These are phyloP conservation scores for Bipolaris victoriae DNA, from an alignment of 2,329 filamentous ascomycete species.

Conservation along the genomic window DNA sequence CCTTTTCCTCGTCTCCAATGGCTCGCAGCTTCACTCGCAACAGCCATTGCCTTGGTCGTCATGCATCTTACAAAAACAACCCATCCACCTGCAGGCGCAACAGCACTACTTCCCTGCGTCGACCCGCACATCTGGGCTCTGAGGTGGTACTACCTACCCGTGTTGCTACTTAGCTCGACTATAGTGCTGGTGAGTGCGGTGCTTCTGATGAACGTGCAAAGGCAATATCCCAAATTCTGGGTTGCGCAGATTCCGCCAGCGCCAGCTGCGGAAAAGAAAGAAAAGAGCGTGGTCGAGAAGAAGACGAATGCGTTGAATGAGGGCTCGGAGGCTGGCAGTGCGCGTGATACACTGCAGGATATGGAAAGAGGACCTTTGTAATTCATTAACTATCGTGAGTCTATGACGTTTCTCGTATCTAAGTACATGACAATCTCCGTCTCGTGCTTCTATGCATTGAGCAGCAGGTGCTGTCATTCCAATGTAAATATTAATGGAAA, in stretches of 20 bases:
- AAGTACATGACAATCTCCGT: not conserved
- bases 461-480: not conserved
- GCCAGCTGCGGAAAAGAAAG: slow-evolving; percentile 22
- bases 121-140: slow-evolving; percentile 48
- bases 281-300: slow-evolving; percentile 4
- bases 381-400: not conserved
- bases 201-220: slow-evolving; percentile 53
- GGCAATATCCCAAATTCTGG: slow-evolving; percentile 56
- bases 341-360: slow-evolving; percentile 21
- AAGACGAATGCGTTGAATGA: slow-evolving; percentile 14
- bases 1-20: slow-evolving; percentile 46
- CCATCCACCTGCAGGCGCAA: slow-evolving; percentile 57
- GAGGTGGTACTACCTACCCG: slow-evolving; percentile 53
- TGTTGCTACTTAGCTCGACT: slow-evolving; percentile 50
- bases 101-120: slow-evolving; percentile 52
- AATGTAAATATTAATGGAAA: not conserved
- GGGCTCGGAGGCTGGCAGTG: slow-evolving; percentile 18
- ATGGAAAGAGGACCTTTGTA: slow-evolving; percentile 26
- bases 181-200: slow-evolving; percentile 51
- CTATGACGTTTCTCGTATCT: not conserved
- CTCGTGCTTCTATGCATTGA: not conserved
- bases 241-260: slow-evolving; percentile 47
- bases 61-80: slow-evolving; percentile 57
- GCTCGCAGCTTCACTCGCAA: slow-evolving; percentile 53
- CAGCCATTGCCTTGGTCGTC: slow-evolving; percentile 51